Conservation (phyloP, 2,329 filamentous ascomycete genomes). For the Diaporthe aspalathi region DNA sequence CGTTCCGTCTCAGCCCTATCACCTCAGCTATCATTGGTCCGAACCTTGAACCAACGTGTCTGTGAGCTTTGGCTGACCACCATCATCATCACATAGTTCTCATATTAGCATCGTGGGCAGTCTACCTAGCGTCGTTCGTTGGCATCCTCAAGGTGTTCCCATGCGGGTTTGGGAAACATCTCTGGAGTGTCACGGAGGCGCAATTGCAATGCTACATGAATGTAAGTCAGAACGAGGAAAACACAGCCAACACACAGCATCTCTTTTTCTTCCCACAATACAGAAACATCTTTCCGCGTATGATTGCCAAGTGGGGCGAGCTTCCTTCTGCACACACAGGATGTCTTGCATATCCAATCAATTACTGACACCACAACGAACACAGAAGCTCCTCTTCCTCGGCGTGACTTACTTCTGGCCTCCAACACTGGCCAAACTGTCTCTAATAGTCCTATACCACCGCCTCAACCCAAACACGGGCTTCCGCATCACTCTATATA, state of each 20-base stretch:
- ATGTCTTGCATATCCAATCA: neutral
- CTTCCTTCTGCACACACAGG: neutral
- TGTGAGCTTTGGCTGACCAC: neutral
- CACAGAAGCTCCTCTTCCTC: slow-evolving; percentile 37
- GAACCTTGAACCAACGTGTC: neutral
- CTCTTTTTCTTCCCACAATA: neutral
- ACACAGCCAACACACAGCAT: no score
- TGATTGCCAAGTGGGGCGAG: neutral
- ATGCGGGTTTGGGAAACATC: slow-evolving; percentile 38
- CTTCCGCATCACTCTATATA: slow-evolving; percentile 37
- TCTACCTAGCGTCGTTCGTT: slow-evolving; percentile 37
- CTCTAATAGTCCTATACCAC: slow-evolving; percentile 42
- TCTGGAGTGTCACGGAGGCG: slow-evolving; percentile 35
- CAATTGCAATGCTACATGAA: slow-evolving; percentile 36
- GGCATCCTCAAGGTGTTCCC: slow-evolving; percentile 37
- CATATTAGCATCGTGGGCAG: slow-evolving; percentile 36
- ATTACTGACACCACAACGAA: neutral
- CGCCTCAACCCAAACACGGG: slow-evolving; percentile 39
- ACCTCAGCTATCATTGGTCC: neutral
- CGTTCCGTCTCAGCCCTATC: no score
- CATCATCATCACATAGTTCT: slow-evolving; percentile 21
- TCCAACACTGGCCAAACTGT: slow-evolving; percentile 42
- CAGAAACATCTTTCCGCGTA: slow-evolving; percentile 11
- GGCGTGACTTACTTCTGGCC: slow-evolving; percentile 43
- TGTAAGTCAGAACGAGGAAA: slow-evolving; percentile 3